Base-by-base conservation (phyloP, 768 basidiomycete species). In the Hygrophorus russula region DNA sequence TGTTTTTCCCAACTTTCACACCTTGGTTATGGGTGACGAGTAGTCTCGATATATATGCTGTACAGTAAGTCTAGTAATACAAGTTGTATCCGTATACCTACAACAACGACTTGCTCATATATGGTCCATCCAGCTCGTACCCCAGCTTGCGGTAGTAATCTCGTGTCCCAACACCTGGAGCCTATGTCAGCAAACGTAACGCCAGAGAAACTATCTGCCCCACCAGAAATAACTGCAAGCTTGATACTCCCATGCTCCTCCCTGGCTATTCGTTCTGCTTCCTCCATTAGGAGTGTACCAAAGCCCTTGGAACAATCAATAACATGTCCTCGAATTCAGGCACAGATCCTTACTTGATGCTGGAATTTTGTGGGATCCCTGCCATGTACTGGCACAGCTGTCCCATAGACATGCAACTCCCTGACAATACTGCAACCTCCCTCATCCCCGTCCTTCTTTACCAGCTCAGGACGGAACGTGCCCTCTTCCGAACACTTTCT, bases 301-400 rank as follows among this genome's bases (percentile, higher is more conserved):
- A 98, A 97, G 6, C 96, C 96, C 77, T 93, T 33, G 13, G 3
- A 12, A 42, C 42, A 34, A 19, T 48, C 37, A 36, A 8, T 39
- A 31, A 51, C 37, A 20, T 9, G 13, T 5, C 18, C 27, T 5
- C 12, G n/a, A 32, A 18, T 19, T 31, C 36, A n/a, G 42, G 44
- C 24, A 20, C 12, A 40, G 39, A 45, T 8, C 45, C 64, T 45
- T 38, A 81, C 82, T 70, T 90, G 88, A 64, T 96, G 92, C 58
- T 96, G 92, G 70, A 98, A 97, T 63, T 94, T 96, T 28, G 92
- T 97, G 14, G 96, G 96, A 64, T 99, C 93, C 39, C 96, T 73
- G 43, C 89, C 91, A 59, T 98, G 94, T 29, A 99, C 91, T 4
- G 92, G 91, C 29, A 98, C 91, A 13, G 96, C 94, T 9, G 94